Percentiles rank a stretch among this genome's conserved stretches.
phyloP scores from a whole-genome alignment of 2,329 filamentous ascomycete genomes.

The Metarhizium guizhouense region DNA sequence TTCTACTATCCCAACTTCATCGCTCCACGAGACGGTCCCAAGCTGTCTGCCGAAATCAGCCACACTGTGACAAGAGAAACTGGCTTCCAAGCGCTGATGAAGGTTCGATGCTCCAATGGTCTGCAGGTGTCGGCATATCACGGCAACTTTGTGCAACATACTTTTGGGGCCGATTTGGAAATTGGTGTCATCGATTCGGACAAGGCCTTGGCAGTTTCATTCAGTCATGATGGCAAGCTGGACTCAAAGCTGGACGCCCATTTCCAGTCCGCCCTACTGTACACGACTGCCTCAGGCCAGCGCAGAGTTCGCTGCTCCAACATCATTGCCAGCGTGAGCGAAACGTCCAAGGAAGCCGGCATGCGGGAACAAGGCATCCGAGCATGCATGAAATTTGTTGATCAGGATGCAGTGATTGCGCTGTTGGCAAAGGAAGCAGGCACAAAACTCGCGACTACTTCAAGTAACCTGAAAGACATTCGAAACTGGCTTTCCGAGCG shows the following conservation, averaged over 20 bases:
- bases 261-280: constrained; percentile 91
- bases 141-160: constrained; percentile 93
- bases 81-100: constrained; percentile 94
- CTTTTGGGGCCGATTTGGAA: constrained; percentile 88
- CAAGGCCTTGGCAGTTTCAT: constrained; percentile 85
- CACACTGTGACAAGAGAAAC: constrained; percentile 85
- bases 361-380: constrained; percentile 48
- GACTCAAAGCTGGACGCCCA: constrained; percentile 93
- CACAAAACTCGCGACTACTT: constrained; percentile 66
- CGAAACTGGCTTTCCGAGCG: constrained; percentile 78
- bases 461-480: constrained; percentile 72
- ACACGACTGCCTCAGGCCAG: constrained; percentile 85
- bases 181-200: constrained; percentile 89
- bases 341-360: constrained; percentile 39
- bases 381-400: constrained; percentile 84
- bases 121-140: constrained; percentile 91
- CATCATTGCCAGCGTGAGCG: constrained; percentile 83
- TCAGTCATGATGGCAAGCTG: constrained; percentile 95
- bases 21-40: constrained; percentile 72
- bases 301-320: constrained; percentile 89
- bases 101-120: constrained; percentile 95
- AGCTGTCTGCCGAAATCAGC: constrained; percentile 75
- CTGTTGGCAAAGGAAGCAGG: constrained; percentile 91
- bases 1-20: constrained; percentile 98
- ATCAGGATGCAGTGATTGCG: constrained; percentile 85